Base-by-base conservation (phyloP, 208 protist genomes). In the Leishmania gerbilli region DNA sequence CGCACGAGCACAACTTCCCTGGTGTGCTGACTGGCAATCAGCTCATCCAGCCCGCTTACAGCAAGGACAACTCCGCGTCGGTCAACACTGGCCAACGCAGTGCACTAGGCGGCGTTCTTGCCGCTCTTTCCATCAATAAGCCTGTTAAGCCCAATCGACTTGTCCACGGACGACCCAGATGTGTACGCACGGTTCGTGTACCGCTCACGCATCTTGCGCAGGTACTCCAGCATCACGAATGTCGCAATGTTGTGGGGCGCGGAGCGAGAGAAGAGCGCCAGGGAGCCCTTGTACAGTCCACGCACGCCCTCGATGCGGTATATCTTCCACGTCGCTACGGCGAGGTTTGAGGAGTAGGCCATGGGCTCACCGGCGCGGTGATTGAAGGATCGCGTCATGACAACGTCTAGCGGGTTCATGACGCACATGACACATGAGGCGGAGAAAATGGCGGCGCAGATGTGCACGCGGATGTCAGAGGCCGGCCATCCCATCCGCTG, bases 361-460 rank as follows among this genome's bases (percentile, higher is more conserved):
- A 72, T 75, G 34, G 34, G 69, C 49, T 79, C 79, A 11, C 75
- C 86, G 8, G 5, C 40, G 19, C 72, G 60, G 37, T 86, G 62
- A 76, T 93, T 95, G 76, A 91, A 95, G 51, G 84, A 82, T 15
- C 90, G 88, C 27, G 87, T 93, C 90, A 92, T 93, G 53, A 95
- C 87, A 53, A 95, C 89, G 60, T 93, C 88, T 8, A 94, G 80
- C 19, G 90, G 90, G 69, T 91, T 93, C 80, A 91, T 91, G 53
- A 89, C 84, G 8, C 78, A 17, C 24, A 88, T 80, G 2, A 91
- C 64, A 60, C 82, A 84, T 17, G 81, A 49, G 15, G 90, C 74
- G 0, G 89, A 78, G 67, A 87, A 72, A 45, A 88, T 53, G 56
- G 89, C 82, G 13, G 88, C 62, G 69, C 76, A 80, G 34, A 92